phyloP scores from a whole-genome alignment of 1,284 basidiomycete species.

The Cryptococcus deneoformans region DNA sequence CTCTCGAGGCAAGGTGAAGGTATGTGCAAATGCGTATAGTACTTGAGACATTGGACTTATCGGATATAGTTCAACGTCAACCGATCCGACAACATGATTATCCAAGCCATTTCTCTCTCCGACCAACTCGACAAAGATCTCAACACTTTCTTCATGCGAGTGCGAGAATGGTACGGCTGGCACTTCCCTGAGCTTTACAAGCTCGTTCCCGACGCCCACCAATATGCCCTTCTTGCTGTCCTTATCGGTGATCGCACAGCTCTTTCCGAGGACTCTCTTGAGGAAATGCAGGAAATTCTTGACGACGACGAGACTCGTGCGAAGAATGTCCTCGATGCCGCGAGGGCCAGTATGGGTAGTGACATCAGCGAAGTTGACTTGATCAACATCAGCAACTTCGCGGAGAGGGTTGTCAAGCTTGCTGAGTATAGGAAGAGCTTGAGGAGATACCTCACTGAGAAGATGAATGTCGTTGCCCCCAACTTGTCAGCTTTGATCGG shows the following conservation, averaged over 20 bases:
- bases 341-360: conserved; percentile 92
- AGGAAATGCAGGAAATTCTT: conserved; percentile 76
- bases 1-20: conserved; percentile 94
- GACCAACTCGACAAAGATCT: conserved; percentile 99
- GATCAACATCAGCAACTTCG: conserved; percentile 94
- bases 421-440: conserved; percentile 93
- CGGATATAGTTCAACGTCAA: conserved; percentile 87
- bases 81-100: conserved; percentile 99
- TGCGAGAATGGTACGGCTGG: conserved; percentile 99
- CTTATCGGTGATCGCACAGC: conserved; percentile 84
- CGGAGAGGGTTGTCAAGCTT: conserved; percentile 84
- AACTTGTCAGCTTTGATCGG: conserved; percentile 92
- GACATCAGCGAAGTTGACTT: conserved; percentile 91
- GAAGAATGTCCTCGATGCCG: conserved; percentile 92
- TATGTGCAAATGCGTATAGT: conserved; percentile 20
- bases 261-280: conserved; percentile 62
- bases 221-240: conserved; percentile 83
- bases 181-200: conserved; percentile 98
- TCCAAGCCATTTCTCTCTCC: conserved; percentile 96
- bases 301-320: conserved; percentile 85
- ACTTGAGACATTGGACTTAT: background rate
- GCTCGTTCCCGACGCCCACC: conserved; percentile 91
- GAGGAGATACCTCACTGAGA: conserved; percentile 85
- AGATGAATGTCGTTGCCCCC: conserved; percentile 98
- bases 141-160: conserved; percentile 98